These are phyloP conservation scores for Melampsora medusae DNA, from an alignment of 1,284 basidiomycete species.

Conservation along the genomic window DNA sequence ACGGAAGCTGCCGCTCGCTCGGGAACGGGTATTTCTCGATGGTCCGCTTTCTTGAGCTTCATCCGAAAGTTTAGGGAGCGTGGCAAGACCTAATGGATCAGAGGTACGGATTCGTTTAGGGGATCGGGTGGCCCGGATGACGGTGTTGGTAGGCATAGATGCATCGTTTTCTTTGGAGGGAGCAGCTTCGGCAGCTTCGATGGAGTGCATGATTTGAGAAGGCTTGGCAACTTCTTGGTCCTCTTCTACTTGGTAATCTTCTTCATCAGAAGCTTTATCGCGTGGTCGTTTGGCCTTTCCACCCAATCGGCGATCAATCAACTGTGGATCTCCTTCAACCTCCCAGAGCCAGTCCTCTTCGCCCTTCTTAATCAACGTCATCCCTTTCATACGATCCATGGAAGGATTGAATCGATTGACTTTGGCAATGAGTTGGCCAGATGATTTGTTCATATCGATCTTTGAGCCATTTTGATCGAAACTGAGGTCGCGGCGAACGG, in stretches of 20 bases:
- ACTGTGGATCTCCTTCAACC: conserved; percentile 30
- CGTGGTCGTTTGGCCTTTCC: conserved; percentile 32
- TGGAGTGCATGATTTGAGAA: no score
- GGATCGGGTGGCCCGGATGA: background rate
- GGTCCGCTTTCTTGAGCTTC: conserved; percentile 11
- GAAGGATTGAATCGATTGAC: conserved; percentile 31
- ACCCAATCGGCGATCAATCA: conserved; percentile 42
- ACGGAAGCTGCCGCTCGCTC: conserved; percentile 27
- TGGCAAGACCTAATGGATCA: conserved; percentile 10
- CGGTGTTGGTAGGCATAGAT: background rate
- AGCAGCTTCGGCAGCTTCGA: background rate
- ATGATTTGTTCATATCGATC: background rate
- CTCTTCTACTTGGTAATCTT: background rate
- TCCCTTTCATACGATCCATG: conserved; percentile 35
- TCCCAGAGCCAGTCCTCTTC: conserved; percentile 19
- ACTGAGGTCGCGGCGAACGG: background rate
- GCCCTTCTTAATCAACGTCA: conserved; percentile 21
- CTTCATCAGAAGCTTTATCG: conserved; percentile 31
- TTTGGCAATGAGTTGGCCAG: conserved; percentile 19
- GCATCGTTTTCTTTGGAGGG: background rate
- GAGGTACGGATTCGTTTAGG: conserved; percentile 31
- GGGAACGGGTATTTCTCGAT: conserved; percentile 31
- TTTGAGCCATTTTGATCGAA: background rate
- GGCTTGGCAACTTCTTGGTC: background rate
- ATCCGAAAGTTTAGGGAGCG: background rate